Percentiles rank a stretch among this genome's conserved stretches.
Evolutionary conservation across 2,329 filamentous ascomycete genomes (phyloP).

Genomic region (Trichoderma hamatum): DNA sequence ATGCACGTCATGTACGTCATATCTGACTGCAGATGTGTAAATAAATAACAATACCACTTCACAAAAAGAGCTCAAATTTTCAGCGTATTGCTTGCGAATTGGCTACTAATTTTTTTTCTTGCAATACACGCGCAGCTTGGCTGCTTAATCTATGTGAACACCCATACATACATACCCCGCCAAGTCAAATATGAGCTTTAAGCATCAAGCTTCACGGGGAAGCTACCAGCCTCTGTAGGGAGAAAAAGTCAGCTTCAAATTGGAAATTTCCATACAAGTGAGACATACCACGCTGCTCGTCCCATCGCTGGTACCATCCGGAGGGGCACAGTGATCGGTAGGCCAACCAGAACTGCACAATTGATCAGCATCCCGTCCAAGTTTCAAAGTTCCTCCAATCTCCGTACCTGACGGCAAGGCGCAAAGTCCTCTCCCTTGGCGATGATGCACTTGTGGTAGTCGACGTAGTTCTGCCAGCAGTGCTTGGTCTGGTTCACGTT

Average conservation of each 20-base stretch:
- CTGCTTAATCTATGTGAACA: conserved; percentile 40
- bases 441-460: conserved; percentile 99
- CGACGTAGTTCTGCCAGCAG: conserved; percentile 99
- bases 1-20: conserved; percentile 15
- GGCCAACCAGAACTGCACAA: conserved; percentile 82
- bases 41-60: not conserved
- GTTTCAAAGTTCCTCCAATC: not conserved
- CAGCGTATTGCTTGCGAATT: conserved; percentile 33
- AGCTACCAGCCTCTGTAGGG: conserved; percentile 64
- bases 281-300: conserved; percentile 87
- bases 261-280: not conserved
- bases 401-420: conserved; percentile 87
- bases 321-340: conserved; percentile 98
- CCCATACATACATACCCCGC: conserved; percentile 30
- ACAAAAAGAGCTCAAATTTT: conserved; percentile 27
- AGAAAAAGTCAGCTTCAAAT: conserved; percentile 29
- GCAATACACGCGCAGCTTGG: conserved; percentile 45
- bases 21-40: conserved; percentile 10
- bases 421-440: conserved; percentile 99
- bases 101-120: conserved; percentile 37
- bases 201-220: conserved; percentile 66
- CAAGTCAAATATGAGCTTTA: conserved; percentile 43
- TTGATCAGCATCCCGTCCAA: conserved; percentile 16
- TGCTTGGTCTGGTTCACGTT: conserved; percentile 99
- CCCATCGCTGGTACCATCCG: conserved; percentile 92